Conservation (phyloP, 106 monocot species). For the Platanthera zijinensis region DNA sequence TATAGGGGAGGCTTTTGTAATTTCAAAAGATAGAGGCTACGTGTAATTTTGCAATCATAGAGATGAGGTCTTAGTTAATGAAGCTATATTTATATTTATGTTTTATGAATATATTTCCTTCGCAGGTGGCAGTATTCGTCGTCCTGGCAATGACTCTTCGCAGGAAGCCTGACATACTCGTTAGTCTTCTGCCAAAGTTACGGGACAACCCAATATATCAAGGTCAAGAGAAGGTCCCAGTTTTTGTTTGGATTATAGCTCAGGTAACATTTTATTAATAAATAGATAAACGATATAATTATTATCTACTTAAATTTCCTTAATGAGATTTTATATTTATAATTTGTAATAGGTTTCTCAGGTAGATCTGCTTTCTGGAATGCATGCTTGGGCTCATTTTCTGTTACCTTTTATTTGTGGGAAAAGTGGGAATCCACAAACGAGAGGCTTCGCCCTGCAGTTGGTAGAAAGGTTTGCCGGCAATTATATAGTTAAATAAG, state of each 20-base stretch:
- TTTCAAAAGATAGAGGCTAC: too few relatives aligned
- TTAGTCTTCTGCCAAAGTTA: slow-evolving; percentile 61
- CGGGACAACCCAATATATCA: slow-evolving; percentile 70
- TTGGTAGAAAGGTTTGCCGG: slow-evolving; percentile 58
- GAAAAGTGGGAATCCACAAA: slow-evolving; percentile 43
- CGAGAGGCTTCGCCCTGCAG: slow-evolving; percentile 45
- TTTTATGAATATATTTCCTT: too few relatives aligned
- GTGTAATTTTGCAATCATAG: too few relatives aligned
- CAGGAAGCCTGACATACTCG: slow-evolving; percentile 72
- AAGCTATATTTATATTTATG: too few relatives aligned
- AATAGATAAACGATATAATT: not conserved
- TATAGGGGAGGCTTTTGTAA: too few relatives aligned
- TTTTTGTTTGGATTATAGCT: slow-evolving; percentile 72
- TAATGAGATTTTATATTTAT: not conserved
- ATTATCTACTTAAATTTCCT: too few relatives aligned
- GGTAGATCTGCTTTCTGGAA: slow-evolving; percentile 41
- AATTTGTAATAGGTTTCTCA: slow-evolving; percentile 54
- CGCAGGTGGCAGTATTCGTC: slow-evolving; percentile 88
- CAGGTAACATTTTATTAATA: slow-evolving; percentile 44
- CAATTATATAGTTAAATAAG: not conserved
- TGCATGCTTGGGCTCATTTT: slow-evolving; percentile 44
- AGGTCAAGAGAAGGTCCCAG: slow-evolving; percentile 73
- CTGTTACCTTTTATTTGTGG: slow-evolving; percentile 44
- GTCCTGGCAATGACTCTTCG: slow-evolving; percentile 79
- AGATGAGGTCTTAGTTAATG: too few relatives aligned